A percentile compares a stretch with the other conserved stretches of the same genome.
Evolutionary conservation across 257 asterid genomes (phyloP).

Genomic region (Verbena officinalis): DNA sequence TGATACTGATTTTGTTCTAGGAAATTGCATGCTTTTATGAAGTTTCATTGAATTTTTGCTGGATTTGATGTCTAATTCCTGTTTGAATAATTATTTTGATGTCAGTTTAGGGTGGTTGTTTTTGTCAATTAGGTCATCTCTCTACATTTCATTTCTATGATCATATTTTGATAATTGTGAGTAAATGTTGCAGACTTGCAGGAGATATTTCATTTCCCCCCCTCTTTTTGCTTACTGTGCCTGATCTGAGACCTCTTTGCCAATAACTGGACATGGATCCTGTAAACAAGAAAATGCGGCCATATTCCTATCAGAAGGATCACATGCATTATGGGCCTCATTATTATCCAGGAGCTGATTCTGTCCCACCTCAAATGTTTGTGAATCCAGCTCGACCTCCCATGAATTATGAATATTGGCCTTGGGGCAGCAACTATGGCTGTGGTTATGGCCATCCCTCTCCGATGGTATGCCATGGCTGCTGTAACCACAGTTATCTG

Average conservation of each 20-base stretch:
- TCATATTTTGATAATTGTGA: neutral
- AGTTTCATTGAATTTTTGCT: too few species aligned
- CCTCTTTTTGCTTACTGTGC: neutral
- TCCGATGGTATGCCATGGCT: conserved; percentile 41
- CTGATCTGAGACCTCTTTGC: neutral
- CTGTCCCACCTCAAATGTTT: conserved; percentile 36
- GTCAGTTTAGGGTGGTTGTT: neutral
- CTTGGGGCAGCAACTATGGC: conserved; percentile 45
- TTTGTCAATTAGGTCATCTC: neutral
- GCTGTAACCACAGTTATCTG: conserved; percentile 42
- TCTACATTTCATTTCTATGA: neutral
- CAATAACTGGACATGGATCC: conserved; percentile 39
- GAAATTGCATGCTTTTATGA: too few species aligned
- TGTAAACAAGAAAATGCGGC: conserved; percentile 34
- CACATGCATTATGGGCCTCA: conserved; percentile 40
- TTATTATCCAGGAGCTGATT: conserved; percentile 34
- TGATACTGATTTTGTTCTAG: neutral
- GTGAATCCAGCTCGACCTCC: conserved; percentile 37
- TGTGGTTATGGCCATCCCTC: conserved; percentile 40
- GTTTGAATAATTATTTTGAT: neutral
- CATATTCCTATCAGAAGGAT: conserved; percentile 46
- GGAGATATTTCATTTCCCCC: neutral
- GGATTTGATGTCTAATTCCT: too few species aligned
- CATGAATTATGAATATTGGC: conserved; percentile 39
- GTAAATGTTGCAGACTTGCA: conserved; percentile 10